These are phyloP conservation scores for Penicillium fuscoglaucum DNA, from an alignment of 2,329 filamentous ascomycete species.

Conservation along the genomic window DNA sequence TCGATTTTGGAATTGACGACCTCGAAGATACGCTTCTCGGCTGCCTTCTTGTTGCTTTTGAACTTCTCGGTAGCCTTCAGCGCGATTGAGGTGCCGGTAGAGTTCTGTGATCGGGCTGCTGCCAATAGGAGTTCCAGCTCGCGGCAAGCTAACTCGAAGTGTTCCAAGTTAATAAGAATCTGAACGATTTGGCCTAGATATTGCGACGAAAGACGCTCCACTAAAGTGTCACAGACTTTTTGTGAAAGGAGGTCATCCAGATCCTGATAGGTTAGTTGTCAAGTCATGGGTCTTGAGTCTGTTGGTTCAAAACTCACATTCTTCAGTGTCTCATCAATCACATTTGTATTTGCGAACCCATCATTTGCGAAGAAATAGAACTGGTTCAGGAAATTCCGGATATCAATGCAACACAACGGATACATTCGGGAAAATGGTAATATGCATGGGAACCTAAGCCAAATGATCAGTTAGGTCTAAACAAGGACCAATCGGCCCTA, in stretches of 20 bases:
- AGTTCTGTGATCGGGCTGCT: conserved; percentile 77
- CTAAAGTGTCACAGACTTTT: conserved; percentile 86
- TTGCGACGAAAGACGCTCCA: conserved; percentile 84
- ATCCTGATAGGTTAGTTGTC: conserved; percentile 54
- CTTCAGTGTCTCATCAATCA: conserved; percentile 88
- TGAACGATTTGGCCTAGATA: conserved; percentile 98
- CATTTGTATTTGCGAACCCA: conserved; percentile 84
- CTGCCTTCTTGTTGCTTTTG: conserved; percentile 85
- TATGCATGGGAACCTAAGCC: conserved; percentile 79
- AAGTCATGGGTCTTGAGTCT: neutral
- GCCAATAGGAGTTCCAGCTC: conserved; percentile 87
- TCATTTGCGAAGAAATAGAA: conserved; percentile 98
- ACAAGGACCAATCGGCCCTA: neutral
- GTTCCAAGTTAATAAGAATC: conserved; percentile 94
- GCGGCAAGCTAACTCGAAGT: conserved; percentile 90
- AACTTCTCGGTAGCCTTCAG: conserved; percentile 85
- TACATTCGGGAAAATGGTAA: conserved; percentile 99
- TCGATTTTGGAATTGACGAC: conserved; percentile 98
- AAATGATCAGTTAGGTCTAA: conserved; percentile 2
- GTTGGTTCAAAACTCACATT: conserved; percentile 54
- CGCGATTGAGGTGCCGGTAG: conserved; percentile 73
- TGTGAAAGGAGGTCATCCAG: conserved; percentile 92
- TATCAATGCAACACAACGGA: conserved; percentile 95
- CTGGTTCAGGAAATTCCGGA: conserved; percentile 94
- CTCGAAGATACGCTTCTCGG: conserved; percentile 97